A percentile compares a stretch with the other conserved stretches of the same genome.
Evolutionary conservation across 106 monocot species (phyloP).

Genomic region (Apostasia shenzhenica): DNA sequence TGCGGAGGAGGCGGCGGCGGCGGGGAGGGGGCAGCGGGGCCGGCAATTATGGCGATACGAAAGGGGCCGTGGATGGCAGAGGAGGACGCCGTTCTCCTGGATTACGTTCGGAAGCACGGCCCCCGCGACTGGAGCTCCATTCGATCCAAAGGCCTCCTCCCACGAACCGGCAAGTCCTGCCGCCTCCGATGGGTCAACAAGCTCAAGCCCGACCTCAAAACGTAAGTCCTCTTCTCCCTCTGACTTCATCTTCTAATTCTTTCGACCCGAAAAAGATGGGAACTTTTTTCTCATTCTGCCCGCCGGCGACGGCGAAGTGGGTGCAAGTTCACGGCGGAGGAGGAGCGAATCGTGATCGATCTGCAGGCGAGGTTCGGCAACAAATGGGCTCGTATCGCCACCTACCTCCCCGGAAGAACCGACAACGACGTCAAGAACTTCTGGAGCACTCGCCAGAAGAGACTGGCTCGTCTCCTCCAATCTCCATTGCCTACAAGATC

Average conservation of each 20-base stretch:
- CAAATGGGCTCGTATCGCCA: slow-evolving; percentile 82
- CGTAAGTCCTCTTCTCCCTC: slow-evolving; percentile 20
- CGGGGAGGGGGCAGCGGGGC: not conserved
- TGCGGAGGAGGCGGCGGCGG: not conserved
- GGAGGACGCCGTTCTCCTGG: slow-evolving; percentile 64
- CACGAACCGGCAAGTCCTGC: slow-evolving; percentile 91
- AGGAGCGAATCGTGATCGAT: slow-evolving; percentile 65
- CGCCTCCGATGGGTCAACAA: slow-evolving; percentile 95
- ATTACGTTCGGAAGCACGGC: slow-evolving; percentile 53
- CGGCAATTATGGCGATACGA: slow-evolving; percentile 10
- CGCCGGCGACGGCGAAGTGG: slow-evolving; percentile 21
- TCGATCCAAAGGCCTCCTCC: slow-evolving; percentile 76
- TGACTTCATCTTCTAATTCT: not conserved
- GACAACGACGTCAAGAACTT: slow-evolving; percentile 95
- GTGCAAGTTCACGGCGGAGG: slow-evolving; percentile 71
- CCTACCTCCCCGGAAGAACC: slow-evolving; percentile 62
- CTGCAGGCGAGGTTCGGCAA: slow-evolving; percentile 65
- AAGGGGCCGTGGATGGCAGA: slow-evolving; percentile 78
- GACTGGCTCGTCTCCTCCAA: slow-evolving; percentile 51
- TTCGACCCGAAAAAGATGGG: not conserved
- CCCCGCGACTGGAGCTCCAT: slow-evolving; percentile 92
- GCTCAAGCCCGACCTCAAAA: slow-evolving; percentile 72
- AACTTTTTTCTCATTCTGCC: not conserved
- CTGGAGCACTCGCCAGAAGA: slow-evolving; percentile 90
- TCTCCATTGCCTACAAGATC: slow-evolving; percentile 11